phyloP scores from a whole-genome alignment of 2,329 filamentous ascomycete species.

The Bipolaris zeicola region DNA sequence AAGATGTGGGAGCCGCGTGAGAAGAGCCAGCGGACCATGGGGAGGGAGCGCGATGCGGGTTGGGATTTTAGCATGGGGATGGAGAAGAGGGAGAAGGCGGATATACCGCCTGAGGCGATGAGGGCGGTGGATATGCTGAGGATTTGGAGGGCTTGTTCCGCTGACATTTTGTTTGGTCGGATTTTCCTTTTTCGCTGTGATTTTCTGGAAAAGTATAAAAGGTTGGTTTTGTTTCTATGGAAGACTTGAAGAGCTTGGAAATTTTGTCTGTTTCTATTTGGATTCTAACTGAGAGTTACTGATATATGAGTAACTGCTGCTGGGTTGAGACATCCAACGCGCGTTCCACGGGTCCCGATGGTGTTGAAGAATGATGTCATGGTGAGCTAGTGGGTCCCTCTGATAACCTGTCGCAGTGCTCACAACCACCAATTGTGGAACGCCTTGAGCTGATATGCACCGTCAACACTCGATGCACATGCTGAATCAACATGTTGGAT shows the following conservation, averaged over 20 bases:
- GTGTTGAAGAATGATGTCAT: neutral
- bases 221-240: too few relatives aligned
- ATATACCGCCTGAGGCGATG: slow-evolving; percentile 43
- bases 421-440: neutral
- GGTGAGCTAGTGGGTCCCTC: neutral
- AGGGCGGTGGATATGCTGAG: slow-evolving; percentile 42
- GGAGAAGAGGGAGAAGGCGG: slow-evolving; percentile 42
- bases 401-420: neutral
- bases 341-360: neutral
- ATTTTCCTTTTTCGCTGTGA: neutral
- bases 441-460: too few relatives aligned
- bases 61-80: slow-evolving; percentile 41
- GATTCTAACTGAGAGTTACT: neutral
- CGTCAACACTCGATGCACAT: neutral
- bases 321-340: neutral
- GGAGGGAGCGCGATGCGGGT: slow-evolving; percentile 47
- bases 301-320: neutral
- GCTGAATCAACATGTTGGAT: too few relatives aligned
- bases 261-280: neutral
- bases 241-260: neutral
- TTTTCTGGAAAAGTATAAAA: too few relatives aligned
- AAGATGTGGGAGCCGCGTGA: slow-evolving; percentile 47
- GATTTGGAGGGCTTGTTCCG: slow-evolving; percentile 26
- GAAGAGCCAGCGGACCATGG: slow-evolving; percentile 47
- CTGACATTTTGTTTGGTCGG: slow-evolving; percentile 6